These are phyloP conservation scores for Mucor piriformis DNA, from an alignment of 371 early-diverging fungal genomes.

Conservation along the genomic window DNA sequence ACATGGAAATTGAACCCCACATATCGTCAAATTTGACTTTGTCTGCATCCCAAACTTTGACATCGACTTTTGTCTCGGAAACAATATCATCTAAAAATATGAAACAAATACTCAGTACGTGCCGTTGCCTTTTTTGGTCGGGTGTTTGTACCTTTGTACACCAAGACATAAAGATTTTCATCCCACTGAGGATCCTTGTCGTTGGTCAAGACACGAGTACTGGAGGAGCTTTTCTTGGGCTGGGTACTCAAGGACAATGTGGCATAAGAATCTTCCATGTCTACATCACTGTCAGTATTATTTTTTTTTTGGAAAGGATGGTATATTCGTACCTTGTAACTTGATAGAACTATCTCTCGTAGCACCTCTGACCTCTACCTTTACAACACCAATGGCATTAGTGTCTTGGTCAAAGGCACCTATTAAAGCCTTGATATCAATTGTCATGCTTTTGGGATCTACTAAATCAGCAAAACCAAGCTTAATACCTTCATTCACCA, in stretches of 20 bases:
- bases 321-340: constrained; percentile 24
- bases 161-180: constrained; percentile 39
- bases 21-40: constrained; percentile 47
- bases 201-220: constrained; percentile 46
- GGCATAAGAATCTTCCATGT: constrained; percentile 49
- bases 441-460: constrained; percentile 48
- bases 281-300: constrained; percentile 11
- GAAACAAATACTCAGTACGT: background rate
- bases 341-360: constrained; percentile 18
- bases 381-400: constrained; percentile 44
- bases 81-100: constrained; percentile 38
- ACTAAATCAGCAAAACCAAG: constrained; percentile 44
- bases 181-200: constrained; percentile 49
- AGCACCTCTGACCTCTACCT: constrained; percentile 39
- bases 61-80: constrained; percentile 38
- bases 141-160: constrained; percentile 27
- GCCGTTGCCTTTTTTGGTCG: background rate
- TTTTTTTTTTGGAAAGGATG: background rate
- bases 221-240: constrained; percentile 35
- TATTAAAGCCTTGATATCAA: constrained; percentile 39
- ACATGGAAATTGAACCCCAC: constrained; percentile 43
- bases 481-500: constrained; percentile 45
- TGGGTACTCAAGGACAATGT: constrained; percentile 42
- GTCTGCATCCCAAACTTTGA: constrained; percentile 54
- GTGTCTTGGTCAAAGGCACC: constrained; percentile 37